Base-by-base conservation (phyloP, 306 rosid species). In the Malus fusca region DNA sequence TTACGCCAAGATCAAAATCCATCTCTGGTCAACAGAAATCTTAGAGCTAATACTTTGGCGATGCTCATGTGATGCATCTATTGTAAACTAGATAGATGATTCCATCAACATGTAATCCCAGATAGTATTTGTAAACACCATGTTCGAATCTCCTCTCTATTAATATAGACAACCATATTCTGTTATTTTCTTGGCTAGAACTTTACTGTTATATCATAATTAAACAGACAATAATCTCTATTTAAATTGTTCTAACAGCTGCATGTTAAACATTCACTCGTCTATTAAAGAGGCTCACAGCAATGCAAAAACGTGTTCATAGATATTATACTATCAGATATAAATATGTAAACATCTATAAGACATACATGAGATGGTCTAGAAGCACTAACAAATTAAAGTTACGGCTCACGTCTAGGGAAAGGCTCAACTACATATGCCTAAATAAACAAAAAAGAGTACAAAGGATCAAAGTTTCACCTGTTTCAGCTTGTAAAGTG, bases 1-100 rank as follows among this genome's bases (percentile, higher is more conserved):
- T 53, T 71, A 19, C 30, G 5, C 44, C 66, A 58, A 65, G 53
- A 77, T 4, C 48, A 58, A 65, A 76, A 75, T 66, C 62, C 80
- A 64, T 43, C 69, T 44, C 66, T 85, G 65, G 73, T 80, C 66
- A 85, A 76, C 67, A 77, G 68, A 77, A 82, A 81, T 69, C 78
- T 77, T 42, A 78, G 66, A 70, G 77, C 81, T 42, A 59, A 69
- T 10, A 43, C 42, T 15, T 68, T 80, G 46, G 67, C 8, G 21
- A 68, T 66, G 68, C 72, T 67, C 56, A 70, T 61, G 71, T 19
- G 30, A 40, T 46, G 48, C n/a, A 23, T 25, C 22, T 8, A 51
- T 55, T 23, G 31, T 46, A 46, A 14, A 46, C 13, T 68, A 64
- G 35, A 30, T 56, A n/a, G 31, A 53, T 64, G 74, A 80, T 67